Evolutionary conservation across 2,329 filamentous ascomycete species (phyloP), one percentile per base, ranked within the genome.

Genomic region (Ophiostoma ips): DNA sequence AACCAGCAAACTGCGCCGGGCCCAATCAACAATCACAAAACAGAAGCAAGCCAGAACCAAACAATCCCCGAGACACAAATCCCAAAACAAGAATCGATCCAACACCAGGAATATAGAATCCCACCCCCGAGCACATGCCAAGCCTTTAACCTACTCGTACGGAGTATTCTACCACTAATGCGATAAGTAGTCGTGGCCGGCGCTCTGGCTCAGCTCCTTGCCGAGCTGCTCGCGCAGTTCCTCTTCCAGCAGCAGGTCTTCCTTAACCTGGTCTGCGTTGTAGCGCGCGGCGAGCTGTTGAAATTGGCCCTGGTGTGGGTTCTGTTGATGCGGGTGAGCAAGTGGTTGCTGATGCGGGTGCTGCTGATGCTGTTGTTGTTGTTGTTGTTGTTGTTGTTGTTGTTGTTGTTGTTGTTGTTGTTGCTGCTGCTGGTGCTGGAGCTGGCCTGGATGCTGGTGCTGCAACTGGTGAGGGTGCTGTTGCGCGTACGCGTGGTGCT

Each of bases 181-280:
- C 8, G 35, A 46, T 21, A 49, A 46, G 9, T 43, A 49, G 31
- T 52, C 50, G 12, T 51, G 45, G 13, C 47, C 43, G 7, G 34
- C 19, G 10, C 41, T 45, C 30, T 52, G 50, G 34, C 36, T 37
- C 18, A 49, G 46, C 30, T 49, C 46, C 35, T 52, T 49, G 35
- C 50, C 46, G 11, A 52, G 46, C 50, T 52, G 50, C 4, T 49
- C 45, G 9, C 50, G 35, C 6, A 52, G 47, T 31, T 52, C 50
- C 28, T 49, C 50, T n/a, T 52, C 50, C 1, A 49, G 36, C 19
- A 52, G n/a, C 41, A 52, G 19, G 19, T 52, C 50, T 16, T 49
- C 28, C 12, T 49, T 43, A 21, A 15, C 34, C 16, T 49, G 46
- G 18, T 49, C 41, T 7, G 33, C 43, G 11, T 28, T 36, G 1